Evolutionary conservation across 2,329 filamentous ascomycete genomes (phyloP).

Genomic region (Hypoxylon sp.): DNA sequence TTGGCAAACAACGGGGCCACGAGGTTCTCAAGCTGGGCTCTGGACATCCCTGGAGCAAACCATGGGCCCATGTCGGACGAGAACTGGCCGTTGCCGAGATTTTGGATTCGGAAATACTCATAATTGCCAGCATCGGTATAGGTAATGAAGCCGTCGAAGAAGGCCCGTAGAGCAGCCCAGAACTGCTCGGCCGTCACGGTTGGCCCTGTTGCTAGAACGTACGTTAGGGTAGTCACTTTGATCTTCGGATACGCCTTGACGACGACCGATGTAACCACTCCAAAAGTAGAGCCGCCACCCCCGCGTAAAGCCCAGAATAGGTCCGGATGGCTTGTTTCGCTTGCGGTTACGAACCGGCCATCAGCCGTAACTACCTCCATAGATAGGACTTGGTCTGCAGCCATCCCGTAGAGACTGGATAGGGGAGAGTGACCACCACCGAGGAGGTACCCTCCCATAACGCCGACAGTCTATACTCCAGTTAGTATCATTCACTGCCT

Average conservation of each 20-base stretch:
- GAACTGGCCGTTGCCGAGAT: constrained; percentile 42
- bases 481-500: constrained; percentile 23
- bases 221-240: constrained; percentile 54
- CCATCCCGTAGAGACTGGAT: constrained; percentile 64
- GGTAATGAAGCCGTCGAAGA: constrained; percentile 54
- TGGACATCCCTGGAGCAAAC: constrained; percentile 56
- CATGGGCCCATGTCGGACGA: constrained; percentile 55
- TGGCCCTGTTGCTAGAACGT: constrained; percentile 50
- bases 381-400: constrained; percentile 65
- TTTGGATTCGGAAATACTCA: constrained; percentile 42
- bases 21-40: constrained; percentile 54
- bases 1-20: constrained; percentile 53
- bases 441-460: constrained; percentile 61
- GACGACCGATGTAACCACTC: constrained; percentile 59
- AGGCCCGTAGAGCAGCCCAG: constrained; percentile 55
- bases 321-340: constrained; percentile 59
- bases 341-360: constrained; percentile 60
- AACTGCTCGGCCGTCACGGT: constrained; percentile 47
- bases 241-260: constrained; percentile 57
- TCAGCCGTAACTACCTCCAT: constrained; percentile 64
- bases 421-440: constrained; percentile 70
- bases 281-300: constrained; percentile 61
- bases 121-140: constrained; percentile 54
- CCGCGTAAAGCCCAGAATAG: constrained; percentile 66
- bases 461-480: constrained; percentile 61